Evolutionary conservation across 2,329 filamentous ascomycete genomes (phyloP), one percentile per base, ranked within the genome.

Genomic region (Claviceps pazoutovae): DNA sequence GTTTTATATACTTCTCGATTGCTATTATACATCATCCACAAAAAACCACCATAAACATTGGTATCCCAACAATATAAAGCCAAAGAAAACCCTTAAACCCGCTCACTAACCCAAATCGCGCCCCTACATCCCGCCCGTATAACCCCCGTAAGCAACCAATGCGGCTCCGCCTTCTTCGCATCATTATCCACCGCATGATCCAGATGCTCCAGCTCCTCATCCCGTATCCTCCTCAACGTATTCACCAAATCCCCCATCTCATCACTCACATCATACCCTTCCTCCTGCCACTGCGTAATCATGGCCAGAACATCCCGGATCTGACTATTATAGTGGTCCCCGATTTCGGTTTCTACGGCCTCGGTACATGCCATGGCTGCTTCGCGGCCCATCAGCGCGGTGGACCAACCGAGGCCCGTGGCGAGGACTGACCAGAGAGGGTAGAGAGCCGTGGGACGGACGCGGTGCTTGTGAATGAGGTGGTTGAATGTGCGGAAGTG

Each of bases 311-410:
- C 70, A 50, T 80, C 78, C 26, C 88, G 74, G 43, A 98, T 88
- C 71, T 98, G 93, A 57, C 82, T 82, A 65, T 97, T 97, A 67
- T 98, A 98, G 70, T 98, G 93, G 30, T 82, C 82, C 2, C 93
- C 93, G 56, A 98, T 98, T 72, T 97, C 93, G 6, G 91, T 98
- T 74, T 98, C 93, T 1, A 98, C 91, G 1, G 93, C 93, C 69
- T 98, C 93, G 0, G 93, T 97, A 66, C 93, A 98, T 13, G 93
- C 93, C 93, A 98, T 98, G 38, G 93, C 91, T 2, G 91, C 90
- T 69, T 97, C 89, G 48, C 88, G 80, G 1, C 93, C 90, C 76
- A 98, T 77, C 43, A 93, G 70, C 0, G 86, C 93, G 0, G 93
- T 98, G 4, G 80, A 78, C 89, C 93, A 96, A 17, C 93, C 93